Evolutionary conservation across 306 rosid genomes (phyloP), one percentile per base, ranked within the genome.

Genomic region (Cucurbita pepo): DNA sequence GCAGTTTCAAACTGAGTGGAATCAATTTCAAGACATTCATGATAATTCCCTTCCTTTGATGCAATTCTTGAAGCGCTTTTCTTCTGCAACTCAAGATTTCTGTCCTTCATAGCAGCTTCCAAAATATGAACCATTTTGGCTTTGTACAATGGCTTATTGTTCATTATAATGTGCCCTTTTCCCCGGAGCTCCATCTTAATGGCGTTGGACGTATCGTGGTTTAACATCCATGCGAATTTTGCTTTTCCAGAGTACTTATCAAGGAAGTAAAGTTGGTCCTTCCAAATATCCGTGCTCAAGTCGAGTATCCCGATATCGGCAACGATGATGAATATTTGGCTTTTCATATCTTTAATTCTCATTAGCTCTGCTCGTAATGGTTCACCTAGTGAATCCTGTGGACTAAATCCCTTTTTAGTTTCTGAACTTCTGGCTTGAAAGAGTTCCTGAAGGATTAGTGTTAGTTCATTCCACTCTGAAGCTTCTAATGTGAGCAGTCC

Each of bases 251-350:
- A 86, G 81, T 88, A 91, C 75, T 77, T 88, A 54, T 87, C 88
- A 47, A 95, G 96, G 81, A 95, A 89, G 81, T 85, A 86, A 48
- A 95, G 88, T 60, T 95, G 99, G 74, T 95, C 97, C 75, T 89
- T 95, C 99, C 99, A 95, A 75, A 95, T 95, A 66, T 89, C 96
- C 25, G 99, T 95, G 96, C 96, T 91, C 84, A 95, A 84, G 84
- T 95, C 92, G 57, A 95, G 97, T 60, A 95, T 78, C 41, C 91
- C 92, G 36, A 95, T 82, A 81, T 95, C 99, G 7, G 91, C 88
- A 81, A 89, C 85, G 71, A 89, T 88, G 76, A 95, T 61, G 56
- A 91, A 89, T 66, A 50, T 41, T 14, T 89, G 92, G 54, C 85
- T 89, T 77, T 76, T 83, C 88, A 83, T 88, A 34, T 91, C 99